These are phyloP conservation scores for Fusarium sp. DNA, from an alignment of 2,329 filamentous ascomycete genomes.

Conservation along the genomic window DNA sequence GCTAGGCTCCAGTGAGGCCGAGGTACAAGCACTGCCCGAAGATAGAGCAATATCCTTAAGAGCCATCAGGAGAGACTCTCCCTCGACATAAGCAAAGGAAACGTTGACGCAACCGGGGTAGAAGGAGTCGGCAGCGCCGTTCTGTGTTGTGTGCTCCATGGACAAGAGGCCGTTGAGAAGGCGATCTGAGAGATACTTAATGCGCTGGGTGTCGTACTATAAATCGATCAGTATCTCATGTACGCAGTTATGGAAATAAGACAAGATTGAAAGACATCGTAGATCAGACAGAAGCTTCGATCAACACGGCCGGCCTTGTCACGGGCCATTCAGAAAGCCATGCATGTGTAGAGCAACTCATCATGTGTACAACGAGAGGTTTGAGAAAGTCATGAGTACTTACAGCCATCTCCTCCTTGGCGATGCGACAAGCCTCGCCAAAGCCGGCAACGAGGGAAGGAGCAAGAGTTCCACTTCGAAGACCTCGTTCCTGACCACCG, in stretches of 20 bases:
- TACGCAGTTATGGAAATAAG: constrained; percentile 8
- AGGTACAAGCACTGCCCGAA: constrained; percentile 96
- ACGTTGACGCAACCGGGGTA: constrained; percentile 99
- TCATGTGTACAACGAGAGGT: constrained; percentile 59
- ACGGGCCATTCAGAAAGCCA: constrained; percentile 85
- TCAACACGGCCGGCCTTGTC: constrained; percentile 68
- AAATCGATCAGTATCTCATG: constrained; percentile 16
- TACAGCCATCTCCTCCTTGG: constrained; percentile 90
- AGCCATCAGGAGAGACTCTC: constrained; percentile 97
- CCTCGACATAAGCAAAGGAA: constrained; percentile 98
- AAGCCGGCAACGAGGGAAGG: constrained; percentile 91
- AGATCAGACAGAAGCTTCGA: constrained; percentile 74
- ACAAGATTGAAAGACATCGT: background rate
- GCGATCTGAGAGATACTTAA: constrained; percentile 83
- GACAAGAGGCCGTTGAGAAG: constrained; percentile 83
- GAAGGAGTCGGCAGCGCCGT: constrained; percentile 83
- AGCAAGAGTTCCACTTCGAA: constrained; percentile 92
- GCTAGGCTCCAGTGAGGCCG: constrained; percentile 93
- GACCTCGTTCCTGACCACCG: constrained; percentile 93
- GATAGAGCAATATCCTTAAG: constrained; percentile 97
- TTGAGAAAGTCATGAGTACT: constrained; percentile 51
- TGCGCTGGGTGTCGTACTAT: constrained; percentile 93
- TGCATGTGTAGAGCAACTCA: constrained; percentile 88
- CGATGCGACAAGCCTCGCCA: constrained; percentile 93
- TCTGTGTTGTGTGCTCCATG: constrained; percentile 91